Percentiles rank a stretch among this genome's conserved stretches.
Evolutionary conservation across 2,329 filamentous ascomycete species (phyloP).

Genomic region (Juglanconis oblonga): DNA sequence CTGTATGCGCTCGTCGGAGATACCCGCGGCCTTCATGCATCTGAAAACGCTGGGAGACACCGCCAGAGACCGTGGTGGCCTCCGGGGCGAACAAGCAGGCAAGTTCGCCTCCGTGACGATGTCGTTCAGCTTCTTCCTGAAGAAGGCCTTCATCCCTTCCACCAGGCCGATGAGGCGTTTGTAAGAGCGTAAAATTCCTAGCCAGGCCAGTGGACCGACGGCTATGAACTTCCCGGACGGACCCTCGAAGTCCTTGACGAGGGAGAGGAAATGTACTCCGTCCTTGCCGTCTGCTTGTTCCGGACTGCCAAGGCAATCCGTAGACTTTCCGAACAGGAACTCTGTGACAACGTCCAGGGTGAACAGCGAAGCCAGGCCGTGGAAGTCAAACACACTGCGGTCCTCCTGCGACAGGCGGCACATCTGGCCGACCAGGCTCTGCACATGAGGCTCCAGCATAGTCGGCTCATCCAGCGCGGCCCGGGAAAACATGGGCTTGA

Average conservation of each 20-base stretch:
- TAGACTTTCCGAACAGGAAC: constrained; percentile 16
- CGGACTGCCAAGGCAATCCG: background rate
- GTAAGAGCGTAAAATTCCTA: constrained; percentile 3
- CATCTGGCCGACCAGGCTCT: constrained; percentile 5
- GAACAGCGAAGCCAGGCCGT: constrained; percentile 9
- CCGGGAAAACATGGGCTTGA: constrained; percentile 10
- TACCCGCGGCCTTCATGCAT: constrained; percentile 8
- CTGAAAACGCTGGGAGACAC: constrained; percentile 8
- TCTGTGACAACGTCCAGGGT: constrained; percentile 16
- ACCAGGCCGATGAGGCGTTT: constrained; percentile 4
- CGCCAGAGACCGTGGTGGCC: background rate
- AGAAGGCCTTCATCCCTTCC: constrained; percentile 16
- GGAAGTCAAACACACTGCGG: constrained; percentile 4
- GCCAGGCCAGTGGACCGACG: constrained; percentile 9
- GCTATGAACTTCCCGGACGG: constrained; percentile 14
- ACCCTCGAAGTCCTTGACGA: constrained; percentile 13
- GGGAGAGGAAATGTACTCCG: constrained; percentile 4
- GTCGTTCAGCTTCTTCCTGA: constrained; percentile 5
- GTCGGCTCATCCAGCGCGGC: constrained; percentile 3
- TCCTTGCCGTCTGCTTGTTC: background rate
- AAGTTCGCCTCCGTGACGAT: constrained; percentile 1
- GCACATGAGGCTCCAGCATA: constrained; percentile 13
- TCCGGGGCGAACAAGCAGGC: background rate
- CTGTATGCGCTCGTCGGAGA: constrained; percentile 7
- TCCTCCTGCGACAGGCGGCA: background rate